phyloP scores from a whole-genome alignment of 2,329 filamentous ascomycete genomes.

The Shiraia sp. region DNA sequence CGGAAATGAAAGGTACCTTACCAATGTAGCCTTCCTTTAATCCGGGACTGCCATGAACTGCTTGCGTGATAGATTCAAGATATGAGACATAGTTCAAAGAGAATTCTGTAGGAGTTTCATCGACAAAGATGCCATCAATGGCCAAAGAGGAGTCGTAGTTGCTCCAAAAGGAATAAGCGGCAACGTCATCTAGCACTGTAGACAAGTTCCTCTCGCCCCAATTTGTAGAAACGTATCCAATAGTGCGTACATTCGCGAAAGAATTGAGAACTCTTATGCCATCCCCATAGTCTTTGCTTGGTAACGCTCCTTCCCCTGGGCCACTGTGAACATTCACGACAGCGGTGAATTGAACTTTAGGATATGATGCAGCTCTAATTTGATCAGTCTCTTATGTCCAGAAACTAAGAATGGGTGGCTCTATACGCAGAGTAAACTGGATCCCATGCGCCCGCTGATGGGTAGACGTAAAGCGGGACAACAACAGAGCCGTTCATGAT shows the following conservation, averaged over 20 bases:
- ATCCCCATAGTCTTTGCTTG: slow-evolving; percentile 50
- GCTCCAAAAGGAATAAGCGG: slow-evolving; percentile 52
- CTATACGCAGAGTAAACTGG: slow-evolving; percentile 50
- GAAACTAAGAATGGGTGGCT: slow-evolving; percentile 2
- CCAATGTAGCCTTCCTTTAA: slow-evolving; percentile 31
- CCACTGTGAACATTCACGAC: slow-evolving; percentile 55
- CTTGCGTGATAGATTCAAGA: slow-evolving; percentile 22
- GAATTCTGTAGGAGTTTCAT: slow-evolving; percentile 48
- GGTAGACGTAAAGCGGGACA: slow-evolving; percentile 56
- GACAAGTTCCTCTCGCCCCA: slow-evolving; percentile 44
- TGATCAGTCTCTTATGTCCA: slow-evolving; percentile 13
- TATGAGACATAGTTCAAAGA: slow-evolving; percentile 20
- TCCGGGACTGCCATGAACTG: slow-evolving; percentile 19
- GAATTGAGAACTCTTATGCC: slow-evolving; percentile 48
- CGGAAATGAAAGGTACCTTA: slow-evolving; percentile 25
- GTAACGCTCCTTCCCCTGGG: slow-evolving; percentile 49
- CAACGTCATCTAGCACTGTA: slow-evolving; percentile 45
- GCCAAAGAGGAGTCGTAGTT: slow-evolving; percentile 44
- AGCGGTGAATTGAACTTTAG: slow-evolving; percentile 54
- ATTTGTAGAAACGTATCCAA: slow-evolving; percentile 57
- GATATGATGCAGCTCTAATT: slow-evolving; percentile 33
- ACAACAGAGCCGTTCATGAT: slow-evolving; percentile 43
- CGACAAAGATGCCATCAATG: slow-evolving; percentile 55
- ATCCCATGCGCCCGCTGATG: slow-evolving; percentile 51
- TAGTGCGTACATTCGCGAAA: slow-evolving; percentile 53